phyloP scores from a whole-genome alignment of 2,329 filamentous ascomycete genomes.

The Cercospora nicotianae region DNA sequence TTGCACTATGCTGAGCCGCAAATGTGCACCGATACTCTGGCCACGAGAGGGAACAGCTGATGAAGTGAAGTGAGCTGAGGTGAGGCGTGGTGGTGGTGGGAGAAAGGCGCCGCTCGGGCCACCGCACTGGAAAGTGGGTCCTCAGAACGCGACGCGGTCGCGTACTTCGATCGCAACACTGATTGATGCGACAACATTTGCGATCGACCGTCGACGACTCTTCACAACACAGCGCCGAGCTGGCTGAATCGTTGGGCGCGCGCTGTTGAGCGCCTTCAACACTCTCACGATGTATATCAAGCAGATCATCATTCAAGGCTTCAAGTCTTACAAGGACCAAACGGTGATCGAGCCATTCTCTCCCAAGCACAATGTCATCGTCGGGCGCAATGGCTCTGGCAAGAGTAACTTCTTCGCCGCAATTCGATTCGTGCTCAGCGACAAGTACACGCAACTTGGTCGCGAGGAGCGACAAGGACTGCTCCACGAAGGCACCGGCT shows the following conservation, averaged over 20 bases:
- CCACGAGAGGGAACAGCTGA: not conserved
- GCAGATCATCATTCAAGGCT: conserved; percentile 99
- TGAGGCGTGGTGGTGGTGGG: not conserved
- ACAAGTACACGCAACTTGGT: conserved; percentile 88
- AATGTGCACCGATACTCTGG: too few species aligned
- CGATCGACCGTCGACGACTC: not conserved
- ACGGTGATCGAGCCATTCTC: conserved; percentile 98
- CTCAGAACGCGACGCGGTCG: not conserved
- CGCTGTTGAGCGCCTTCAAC: conserved; percentile 8
- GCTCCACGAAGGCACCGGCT: conserved; percentile 96
- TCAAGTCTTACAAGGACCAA: conserved; percentile 97
- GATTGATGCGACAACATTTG: not conserved
- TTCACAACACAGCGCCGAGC: not conserved
- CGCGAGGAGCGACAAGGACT: conserved; percentile 94
- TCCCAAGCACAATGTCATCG: conserved; percentile 95
- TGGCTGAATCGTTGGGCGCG: not conserved
- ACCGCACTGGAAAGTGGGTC: not conserved
- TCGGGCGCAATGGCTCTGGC: conserved; percentile 97
- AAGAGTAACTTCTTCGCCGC: conserved; percentile 99
- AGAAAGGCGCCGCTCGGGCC: not conserved
- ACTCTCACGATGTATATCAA: conserved; percentile 82
- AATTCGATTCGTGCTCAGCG: conserved; percentile 95
- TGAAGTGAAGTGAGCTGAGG: not conserved
- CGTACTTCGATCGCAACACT: conserved; percentile 2
- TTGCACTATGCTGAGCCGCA: not conserved